Conservation (phyloP, 805 yeast genomes). For the Ogataea henricii region DNA sequence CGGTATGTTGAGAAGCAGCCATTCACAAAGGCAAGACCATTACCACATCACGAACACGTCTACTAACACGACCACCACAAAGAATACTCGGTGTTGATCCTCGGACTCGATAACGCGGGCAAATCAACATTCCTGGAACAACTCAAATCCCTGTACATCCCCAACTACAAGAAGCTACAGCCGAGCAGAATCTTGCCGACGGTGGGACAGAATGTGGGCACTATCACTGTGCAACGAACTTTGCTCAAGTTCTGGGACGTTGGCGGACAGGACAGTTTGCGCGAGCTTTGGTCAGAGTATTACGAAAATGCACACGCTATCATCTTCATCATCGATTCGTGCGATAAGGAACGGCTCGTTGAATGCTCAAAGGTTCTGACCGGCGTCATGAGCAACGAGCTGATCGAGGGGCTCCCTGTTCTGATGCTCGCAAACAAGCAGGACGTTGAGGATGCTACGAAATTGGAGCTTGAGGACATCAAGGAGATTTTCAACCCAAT, state of each 20-base stretch:
- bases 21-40: not conserved
- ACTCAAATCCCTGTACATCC: constrained; percentile 54
- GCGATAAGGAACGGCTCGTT: constrained; percentile 77
- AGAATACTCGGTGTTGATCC: constrained; percentile 75
- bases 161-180: constrained; percentile 46
- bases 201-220: constrained; percentile 85
- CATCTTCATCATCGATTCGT: constrained; percentile 88
- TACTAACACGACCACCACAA: constrained; percentile 2
- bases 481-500: constrained; percentile 81
- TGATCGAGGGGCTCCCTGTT: constrained; percentile 78
- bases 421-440: constrained; percentile 96
- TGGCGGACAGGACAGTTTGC: constrained; percentile 88
- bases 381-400: constrained; percentile 59
- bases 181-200: constrained; percentile 81
- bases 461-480: constrained; percentile 74
- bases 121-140: constrained; percentile 81
- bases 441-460: constrained; percentile 59
- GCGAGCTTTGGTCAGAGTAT: constrained; percentile 87
- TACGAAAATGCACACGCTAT: constrained; percentile 87
- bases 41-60: not conserved
- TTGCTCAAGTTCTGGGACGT: constrained; percentile 90
- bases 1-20: constrained; percentile 7
- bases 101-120: constrained; percentile 96
- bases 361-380: constrained; percentile 74
- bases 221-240: constrained; percentile 36